phyloP scores from a whole-genome alignment of 129 eudicot genomes.

The Centella asiatica region DNA sequence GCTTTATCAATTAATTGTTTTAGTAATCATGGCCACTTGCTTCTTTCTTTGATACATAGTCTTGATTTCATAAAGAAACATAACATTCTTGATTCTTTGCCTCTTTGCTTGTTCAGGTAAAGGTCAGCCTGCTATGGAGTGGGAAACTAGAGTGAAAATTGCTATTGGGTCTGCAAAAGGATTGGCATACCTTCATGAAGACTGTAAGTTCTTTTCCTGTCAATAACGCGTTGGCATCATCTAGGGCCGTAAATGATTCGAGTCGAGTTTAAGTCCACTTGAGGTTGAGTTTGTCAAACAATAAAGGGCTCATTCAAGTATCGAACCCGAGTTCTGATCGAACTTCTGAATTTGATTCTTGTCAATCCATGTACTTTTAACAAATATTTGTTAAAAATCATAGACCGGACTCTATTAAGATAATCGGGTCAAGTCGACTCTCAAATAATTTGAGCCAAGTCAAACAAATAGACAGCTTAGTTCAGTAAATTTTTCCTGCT shows the following conservation, averaged over 20 bases:
- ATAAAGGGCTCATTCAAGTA: too few species aligned
- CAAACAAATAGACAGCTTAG: too few species aligned
- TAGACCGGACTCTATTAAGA: too few species aligned
- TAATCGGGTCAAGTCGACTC: too few species aligned
- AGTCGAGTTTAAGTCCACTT: not conserved
- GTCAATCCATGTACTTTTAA: too few species aligned
- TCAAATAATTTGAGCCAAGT: too few species aligned
- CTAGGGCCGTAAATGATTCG: not conserved
- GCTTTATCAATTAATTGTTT: not conserved
- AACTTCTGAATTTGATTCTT: too few species aligned
- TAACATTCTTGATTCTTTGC: too few species aligned
- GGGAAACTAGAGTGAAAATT: constrained; percentile 63
- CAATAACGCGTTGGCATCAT: not conserved
- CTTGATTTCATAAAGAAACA: not conserved
- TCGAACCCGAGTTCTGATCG: too few species aligned
- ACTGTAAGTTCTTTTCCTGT: constrained; percentile 45
- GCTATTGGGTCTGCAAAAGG: constrained; percentile 87
- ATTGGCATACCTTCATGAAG: constrained; percentile 82
- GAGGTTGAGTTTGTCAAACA: too few species aligned
- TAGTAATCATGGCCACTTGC: not conserved
- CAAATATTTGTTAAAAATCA: too few species aligned
- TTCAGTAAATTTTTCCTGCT: not conserved
- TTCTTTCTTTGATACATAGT: not conserved
- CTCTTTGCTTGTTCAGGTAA: constrained; percentile 45
- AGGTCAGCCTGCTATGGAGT: constrained; percentile 53